Percentiles rank a stretch among this genome's conserved stretches.
Evolutionary conservation across 208 protist species (phyloP).

Genomic region (Balamuthia mandrillaris): DNA sequence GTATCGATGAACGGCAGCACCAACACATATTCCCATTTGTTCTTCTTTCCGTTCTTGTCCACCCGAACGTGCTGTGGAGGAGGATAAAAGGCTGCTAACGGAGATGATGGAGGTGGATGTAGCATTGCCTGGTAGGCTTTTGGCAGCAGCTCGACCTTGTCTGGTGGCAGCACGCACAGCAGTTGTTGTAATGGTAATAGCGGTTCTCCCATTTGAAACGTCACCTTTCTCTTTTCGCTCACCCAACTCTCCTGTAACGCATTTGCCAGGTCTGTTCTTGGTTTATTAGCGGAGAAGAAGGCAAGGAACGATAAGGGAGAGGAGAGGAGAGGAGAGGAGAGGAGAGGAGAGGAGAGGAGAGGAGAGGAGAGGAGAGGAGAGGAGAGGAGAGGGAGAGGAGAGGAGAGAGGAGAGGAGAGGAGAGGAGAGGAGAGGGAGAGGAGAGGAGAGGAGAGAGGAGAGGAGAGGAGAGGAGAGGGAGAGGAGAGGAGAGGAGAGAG

Average conservation of each 20-base stretch:
- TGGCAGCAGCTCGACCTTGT: slow-evolving; percentile 10
- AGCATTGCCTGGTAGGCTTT: not conserved
- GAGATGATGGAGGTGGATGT: too few species aligned
- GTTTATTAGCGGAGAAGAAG: not conserved
- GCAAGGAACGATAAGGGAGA: not conserved
- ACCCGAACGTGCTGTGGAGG: slow-evolving; percentile 93
- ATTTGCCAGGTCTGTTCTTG: too few species aligned
- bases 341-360: too few species aligned
- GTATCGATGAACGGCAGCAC: slow-evolving; percentile 83
- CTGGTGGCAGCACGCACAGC: slow-evolving; percentile 28
- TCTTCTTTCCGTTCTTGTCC: slow-evolving; percentile 92
- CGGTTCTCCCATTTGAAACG: slow-evolving; percentile 43
- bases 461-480: too few species aligned
- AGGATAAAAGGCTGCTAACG: too few species aligned
- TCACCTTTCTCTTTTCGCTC: not conserved
- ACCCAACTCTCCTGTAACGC: not conserved
- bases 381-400: too few species aligned
- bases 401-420: too few species aligned
- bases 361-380: too few species aligned
- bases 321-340: not conserved
- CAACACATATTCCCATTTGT: slow-evolving; percentile 84
- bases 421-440: too few species aligned
- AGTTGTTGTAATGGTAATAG: too few species aligned
- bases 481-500: too few species aligned
- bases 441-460: too few species aligned